phyloP scores from a whole-genome alignment of 2,329 filamentous ascomycete species.

The Exophiala lecanii-corni region DNA sequence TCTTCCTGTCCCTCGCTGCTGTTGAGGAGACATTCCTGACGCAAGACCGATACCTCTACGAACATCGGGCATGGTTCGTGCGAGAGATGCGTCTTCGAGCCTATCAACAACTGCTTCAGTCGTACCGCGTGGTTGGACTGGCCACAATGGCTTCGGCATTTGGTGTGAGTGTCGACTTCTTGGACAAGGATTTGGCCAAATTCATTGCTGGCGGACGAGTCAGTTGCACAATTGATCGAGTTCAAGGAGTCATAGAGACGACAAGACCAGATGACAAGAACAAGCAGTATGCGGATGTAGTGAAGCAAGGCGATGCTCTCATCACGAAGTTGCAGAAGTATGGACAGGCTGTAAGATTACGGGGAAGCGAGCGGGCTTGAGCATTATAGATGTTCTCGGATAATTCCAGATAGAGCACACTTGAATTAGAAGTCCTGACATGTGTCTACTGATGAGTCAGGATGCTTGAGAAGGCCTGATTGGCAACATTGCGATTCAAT shows the following conservation, averaged over 20 bases:
- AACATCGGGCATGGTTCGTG: slow-evolving; percentile 96
- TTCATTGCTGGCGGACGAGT: slow-evolving; percentile 95
- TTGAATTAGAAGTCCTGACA: no score
- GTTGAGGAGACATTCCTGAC: slow-evolving; percentile 93
- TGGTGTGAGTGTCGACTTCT: slow-evolving; percentile 91
- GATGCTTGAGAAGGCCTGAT: no score
- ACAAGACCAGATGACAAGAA: slow-evolving; percentile 98
- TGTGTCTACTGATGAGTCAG: no score
- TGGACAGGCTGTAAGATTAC: slow-evolving; percentile 87
- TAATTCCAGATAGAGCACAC: no score
- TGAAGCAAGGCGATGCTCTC: slow-evolving; percentile 93
- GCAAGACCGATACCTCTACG: slow-evolving; percentile 89
- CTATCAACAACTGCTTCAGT: slow-evolving; percentile 95
- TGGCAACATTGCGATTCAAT: no score
- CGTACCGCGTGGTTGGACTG: slow-evolving; percentile 93
- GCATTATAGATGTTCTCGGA: no score
- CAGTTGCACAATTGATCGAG: slow-evolving; percentile 94
- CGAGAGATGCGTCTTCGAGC: slow-evolving; percentile 95
- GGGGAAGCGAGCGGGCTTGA: slow-evolving; percentile 86
- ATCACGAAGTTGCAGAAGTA: slow-evolving; percentile 99
- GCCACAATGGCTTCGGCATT: slow-evolving; percentile 97
- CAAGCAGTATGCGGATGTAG: slow-evolving; percentile 97
- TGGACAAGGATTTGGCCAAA: slow-evolving; percentile 93
- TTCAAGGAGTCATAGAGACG: slow-evolving; percentile 95
- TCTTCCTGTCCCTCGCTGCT: slow-evolving; percentile 82